Evolutionary conservation across 805 yeast species (phyloP).

Genomic region (Teunomyces atbi): DNA sequence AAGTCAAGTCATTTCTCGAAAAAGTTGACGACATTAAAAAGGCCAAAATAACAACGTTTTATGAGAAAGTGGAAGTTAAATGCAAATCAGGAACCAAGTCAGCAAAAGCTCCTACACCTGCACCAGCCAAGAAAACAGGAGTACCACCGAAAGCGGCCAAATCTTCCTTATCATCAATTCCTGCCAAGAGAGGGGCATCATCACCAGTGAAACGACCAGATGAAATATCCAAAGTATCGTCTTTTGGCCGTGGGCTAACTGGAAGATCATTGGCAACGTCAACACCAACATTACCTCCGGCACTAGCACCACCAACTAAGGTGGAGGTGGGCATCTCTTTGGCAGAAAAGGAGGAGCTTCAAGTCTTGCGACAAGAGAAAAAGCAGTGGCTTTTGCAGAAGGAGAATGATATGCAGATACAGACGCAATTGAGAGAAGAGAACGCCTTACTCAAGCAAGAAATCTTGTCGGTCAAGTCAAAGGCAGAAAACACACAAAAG

Average conservation of each 20-base stretch:
- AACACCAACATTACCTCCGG: constrained; percentile 10
- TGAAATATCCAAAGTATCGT: constrained; percentile 24
- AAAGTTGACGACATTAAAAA: constrained; percentile 76
- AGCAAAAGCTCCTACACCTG: constrained; percentile 13
- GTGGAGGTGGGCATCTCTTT: constrained; percentile 12
- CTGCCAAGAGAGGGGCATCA: constrained; percentile 67
- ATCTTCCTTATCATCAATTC: constrained; percentile 40
- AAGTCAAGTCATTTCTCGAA: constrained; percentile 56
- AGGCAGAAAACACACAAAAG: constrained; percentile 44
- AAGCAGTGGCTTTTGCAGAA: constrained; percentile 37
- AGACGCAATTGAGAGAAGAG: constrained; percentile 24
- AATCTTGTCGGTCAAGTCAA: constrained; percentile 18
- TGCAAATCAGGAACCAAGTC: constrained; percentile 25
- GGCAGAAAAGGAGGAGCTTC: constrained; percentile 46
- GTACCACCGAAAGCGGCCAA: constrained; percentile 9
- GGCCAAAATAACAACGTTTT: constrained; percentile 60
- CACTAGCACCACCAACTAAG: constrained; percentile 12
- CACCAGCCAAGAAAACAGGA: constrained; percentile 12
- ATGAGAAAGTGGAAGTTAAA: constrained; percentile 54
- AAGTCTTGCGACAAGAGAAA: constrained; percentile 53
- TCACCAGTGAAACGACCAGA: constrained; percentile 60
- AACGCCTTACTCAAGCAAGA: constrained; percentile 24
- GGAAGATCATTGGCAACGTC: constrained; percentile 41
- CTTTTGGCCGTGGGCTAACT: constrained; percentile 39
- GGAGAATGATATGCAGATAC: constrained; percentile 19